Evolutionary conservation across 2,329 filamentous ascomycete genomes (phyloP).

Genomic region (Ceratocystis cubensis): DNA sequence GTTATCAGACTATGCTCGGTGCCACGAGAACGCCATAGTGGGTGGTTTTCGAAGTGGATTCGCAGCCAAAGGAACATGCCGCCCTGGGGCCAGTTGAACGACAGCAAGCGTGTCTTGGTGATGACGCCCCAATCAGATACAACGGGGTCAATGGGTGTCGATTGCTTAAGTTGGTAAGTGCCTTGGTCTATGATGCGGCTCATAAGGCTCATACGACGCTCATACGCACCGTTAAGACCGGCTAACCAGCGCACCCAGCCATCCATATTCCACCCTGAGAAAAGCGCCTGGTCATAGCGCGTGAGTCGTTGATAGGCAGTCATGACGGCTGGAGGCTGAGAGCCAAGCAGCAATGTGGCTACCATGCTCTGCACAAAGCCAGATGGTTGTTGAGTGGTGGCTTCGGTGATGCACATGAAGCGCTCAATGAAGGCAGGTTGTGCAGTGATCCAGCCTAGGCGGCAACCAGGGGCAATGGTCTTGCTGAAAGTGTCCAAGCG

Average conservation of each 20-base stretch:
- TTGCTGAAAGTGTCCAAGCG: slow-evolving; percentile 91
- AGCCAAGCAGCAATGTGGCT: slow-evolving; percentile 62
- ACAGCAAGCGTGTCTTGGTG: slow-evolving; percentile 59
- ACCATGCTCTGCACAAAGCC: slow-evolving; percentile 82
- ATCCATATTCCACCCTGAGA: slow-evolving; percentile 58
- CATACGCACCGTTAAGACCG: slow-evolving; percentile 71
- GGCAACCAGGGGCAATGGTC: slow-evolving; percentile 77
- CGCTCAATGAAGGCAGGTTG: slow-evolving; percentile 68
- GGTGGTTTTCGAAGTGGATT: slow-evolving; percentile 59
- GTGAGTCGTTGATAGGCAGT: slow-evolving; percentile 35
- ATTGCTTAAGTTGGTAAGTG: slow-evolving; percentile 50
- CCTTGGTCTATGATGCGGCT: slow-evolving; percentile 58
- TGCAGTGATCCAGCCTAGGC: slow-evolving; percentile 81
- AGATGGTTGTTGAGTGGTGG: slow-evolving; percentile 68
- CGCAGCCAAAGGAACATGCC: slow-evolving; percentile 89
- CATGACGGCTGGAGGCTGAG: slow-evolving; percentile 37
- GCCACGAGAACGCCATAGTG: slow-evolving; percentile 41
- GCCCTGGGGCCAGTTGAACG: slow-evolving; percentile 67
- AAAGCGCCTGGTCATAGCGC: slow-evolving; percentile 36
- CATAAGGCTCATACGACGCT: slow-evolving; percentile 74
- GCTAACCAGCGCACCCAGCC: slow-evolving; percentile 90
- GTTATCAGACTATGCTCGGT: slow-evolving; percentile 34
- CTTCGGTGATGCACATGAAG: slow-evolving; percentile 56
- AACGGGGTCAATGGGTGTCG: slow-evolving; percentile 34
- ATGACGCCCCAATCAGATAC: slow-evolving; percentile 61